Conservation (phyloP, 1,284 basidiomycete genomes). For the Puccinia coronata region DNA sequence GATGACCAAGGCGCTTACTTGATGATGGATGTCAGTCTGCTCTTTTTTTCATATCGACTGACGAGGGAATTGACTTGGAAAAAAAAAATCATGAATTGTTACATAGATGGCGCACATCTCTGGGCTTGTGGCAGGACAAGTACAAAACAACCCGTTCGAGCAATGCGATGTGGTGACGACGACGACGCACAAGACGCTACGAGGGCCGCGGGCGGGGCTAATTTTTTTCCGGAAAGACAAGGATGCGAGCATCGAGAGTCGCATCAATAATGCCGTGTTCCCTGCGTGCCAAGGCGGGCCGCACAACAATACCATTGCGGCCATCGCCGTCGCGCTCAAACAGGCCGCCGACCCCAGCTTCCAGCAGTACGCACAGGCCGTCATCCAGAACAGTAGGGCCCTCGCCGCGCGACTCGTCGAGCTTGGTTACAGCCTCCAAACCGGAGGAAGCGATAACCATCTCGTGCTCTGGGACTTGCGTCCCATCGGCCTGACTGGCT, state of each 20-base stretch:
- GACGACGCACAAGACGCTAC: conserved; percentile 98
- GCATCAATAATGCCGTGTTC: conserved; percentile 98
- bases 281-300: conserved; percentile 99
- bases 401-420: conserved; percentile 72
- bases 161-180: conserved; percentile 97
- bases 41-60: conserved; percentile 58
- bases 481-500: conserved; percentile 90
- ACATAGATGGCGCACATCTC: conserved; percentile 90
- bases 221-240: conserved; percentile 99
- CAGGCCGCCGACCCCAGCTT: conserved; percentile 89
- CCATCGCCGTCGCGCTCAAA: conserved; percentile 89
- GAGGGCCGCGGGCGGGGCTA: conserved; percentile 94
- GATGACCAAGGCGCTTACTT: conserved; percentile 84
- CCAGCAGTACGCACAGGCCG: conserved; percentile 90
- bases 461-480: conserved; percentile 97
- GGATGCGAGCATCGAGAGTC: conserved; percentile 82
- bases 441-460: conserved; percentile 95
- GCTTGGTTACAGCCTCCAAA: conserved; percentile 89
- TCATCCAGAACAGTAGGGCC: conserved; percentile 80
- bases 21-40: conserved; percentile 53
- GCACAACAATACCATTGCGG: conserved; percentile 99
- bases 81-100: too few species aligned
- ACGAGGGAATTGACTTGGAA: not conserved
- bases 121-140: conserved; percentile 89
- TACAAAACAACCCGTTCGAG: conserved; percentile 90